Base-by-base conservation (phyloP, 2,329 filamentous ascomycete species). In the Paecilomyces fulvus region DNA sequence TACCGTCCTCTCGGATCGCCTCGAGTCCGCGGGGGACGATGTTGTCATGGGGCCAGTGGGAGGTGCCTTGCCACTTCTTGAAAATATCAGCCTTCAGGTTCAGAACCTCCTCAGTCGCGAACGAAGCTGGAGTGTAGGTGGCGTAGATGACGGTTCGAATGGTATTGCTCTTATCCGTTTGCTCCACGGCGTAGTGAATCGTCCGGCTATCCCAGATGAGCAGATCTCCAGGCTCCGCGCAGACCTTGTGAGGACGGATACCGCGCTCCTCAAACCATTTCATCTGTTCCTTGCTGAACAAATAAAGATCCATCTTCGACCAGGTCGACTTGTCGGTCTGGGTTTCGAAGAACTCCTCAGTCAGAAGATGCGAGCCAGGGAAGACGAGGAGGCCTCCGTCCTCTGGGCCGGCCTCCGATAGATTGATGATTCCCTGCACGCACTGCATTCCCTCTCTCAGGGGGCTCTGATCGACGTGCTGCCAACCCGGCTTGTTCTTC, bases 191-290 rank as follows among this genome's bases (percentile, higher is more conserved):
- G 14, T 31, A 52, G 28, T 52, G 51, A 30, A 52, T 52, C 10
- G 65, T 68, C 2, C 70, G 66, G n/a, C 63, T 67, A 56, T 75
- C 73, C 73, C 73, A 75, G 7, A 77, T 63, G 9, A 77, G 63
- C 55, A 77, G 61, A 37, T 77, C 75, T 11, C 75, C 75, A 0
- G 75, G 75, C n/a, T 74, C 73, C 12, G 74, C 74, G 20, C 65
- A 62, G 3, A 76, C 70, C 58, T 77, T 75, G 30, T 57, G 23
- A 2, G 65, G 64, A n/a, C 61, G 57, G 51, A 66, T 54, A 8
- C 66, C 70, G 12, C 56, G 58, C 3, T 52, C 53, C 21, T 57
- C 51, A 53, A 71, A 70, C 70, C 70, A 74, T 11, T 60, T 37
- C 31, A 73, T 59, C 52, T 70, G 61, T 1, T 64, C 55, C 12